phyloP scores from a whole-genome alignment of 2,329 filamentous ascomycete genomes.

The Thielaviopsis euricoi region DNA sequence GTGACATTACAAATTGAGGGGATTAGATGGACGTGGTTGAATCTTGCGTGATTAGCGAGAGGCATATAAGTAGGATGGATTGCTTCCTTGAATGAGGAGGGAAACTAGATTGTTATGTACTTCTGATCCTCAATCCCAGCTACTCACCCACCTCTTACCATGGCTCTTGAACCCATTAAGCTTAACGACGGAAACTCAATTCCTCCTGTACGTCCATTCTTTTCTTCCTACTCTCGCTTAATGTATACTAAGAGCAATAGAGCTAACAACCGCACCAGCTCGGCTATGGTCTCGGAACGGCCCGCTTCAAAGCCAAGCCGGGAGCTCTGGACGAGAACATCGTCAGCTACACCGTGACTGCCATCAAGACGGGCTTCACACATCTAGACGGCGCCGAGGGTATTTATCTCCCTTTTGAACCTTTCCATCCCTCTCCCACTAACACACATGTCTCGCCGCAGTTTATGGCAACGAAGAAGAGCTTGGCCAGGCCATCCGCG shows the following conservation, averaged over 20 bases:
- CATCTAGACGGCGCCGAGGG: constrained; percentile 63
- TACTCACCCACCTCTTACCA: neutral
- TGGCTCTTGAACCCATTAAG: constrained; percentile 30
- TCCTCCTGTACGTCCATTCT: constrained; percentile 39
- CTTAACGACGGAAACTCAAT: constrained; percentile 60
- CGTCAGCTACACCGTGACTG: constrained; percentile 34
- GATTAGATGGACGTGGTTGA: neutral
- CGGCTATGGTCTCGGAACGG: constrained; percentile 57
- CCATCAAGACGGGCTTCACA: constrained; percentile 52
- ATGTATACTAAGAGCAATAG: constrained; percentile 1
- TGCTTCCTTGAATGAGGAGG: no score
- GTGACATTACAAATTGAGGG: no score
- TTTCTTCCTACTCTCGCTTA: neutral
- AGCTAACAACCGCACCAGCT: constrained; percentile 29
- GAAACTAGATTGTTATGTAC: no score
- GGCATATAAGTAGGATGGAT: no score
- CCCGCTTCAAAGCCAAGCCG: constrained; percentile 36
- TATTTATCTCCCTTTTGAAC: constrained; percentile 17
- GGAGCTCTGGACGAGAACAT: constrained; percentile 36
- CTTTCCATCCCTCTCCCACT: neutral
- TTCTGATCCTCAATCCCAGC: neutral
- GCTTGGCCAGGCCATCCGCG: constrained; percentile 54
- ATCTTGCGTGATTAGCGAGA: no score
- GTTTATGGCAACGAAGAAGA: constrained; percentile 51
- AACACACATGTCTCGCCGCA: constrained; percentile 15